Base-by-base conservation (phyloP, 129 eudicot species). In the Sambucus nigra region DNA sequence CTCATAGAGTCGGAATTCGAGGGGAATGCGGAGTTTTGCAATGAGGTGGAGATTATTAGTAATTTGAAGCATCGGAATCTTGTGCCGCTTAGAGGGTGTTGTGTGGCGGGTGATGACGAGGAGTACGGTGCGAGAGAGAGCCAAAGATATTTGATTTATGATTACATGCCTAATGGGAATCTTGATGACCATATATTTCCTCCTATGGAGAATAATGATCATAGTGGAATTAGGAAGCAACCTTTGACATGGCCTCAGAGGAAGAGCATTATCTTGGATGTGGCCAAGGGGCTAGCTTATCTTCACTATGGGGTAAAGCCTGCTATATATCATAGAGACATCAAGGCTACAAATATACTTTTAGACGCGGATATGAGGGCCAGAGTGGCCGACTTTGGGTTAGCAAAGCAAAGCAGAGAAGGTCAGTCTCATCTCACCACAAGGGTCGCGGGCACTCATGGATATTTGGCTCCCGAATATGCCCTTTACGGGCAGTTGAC, bases 341-440 rank as follows among this genome's bases (percentile, higher is more conserved):
- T 86, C 7, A 86, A 86, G 54, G 79, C 79, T 13, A 81, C 92
- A 47, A 86, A 86, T 42, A 86, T 86, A 52, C 83, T 86, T 59
- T 57, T 86, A 19, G 92, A 86, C 65, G 76, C 49, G 9, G 81
- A 82, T 11, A 81, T 86, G 95, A 51, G 84, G 64, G 95, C 92
- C 25, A 68, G 92, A 62, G 92, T 86, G 19, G 92, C 95, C 5
- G 95, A 86, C 78, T 86, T 86, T 38, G 95, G 95, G 17, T 61
- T 86, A 55, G 92, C 87, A 4, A 81, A 76, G 61, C 87, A 78
- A 61, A 75, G 74, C 56, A 78, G 76, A 57, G 92, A 81, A 54
- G 95, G 92, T 12, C 87, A 86, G 61, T 86, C 95, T 75, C 92
- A 81, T 78, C 70, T 81, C n/a, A 81, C 92, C 0, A 86, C 95